Conservation (phyloP, 768 basidiomycete genomes). For the Daedalea quercina region DNA sequence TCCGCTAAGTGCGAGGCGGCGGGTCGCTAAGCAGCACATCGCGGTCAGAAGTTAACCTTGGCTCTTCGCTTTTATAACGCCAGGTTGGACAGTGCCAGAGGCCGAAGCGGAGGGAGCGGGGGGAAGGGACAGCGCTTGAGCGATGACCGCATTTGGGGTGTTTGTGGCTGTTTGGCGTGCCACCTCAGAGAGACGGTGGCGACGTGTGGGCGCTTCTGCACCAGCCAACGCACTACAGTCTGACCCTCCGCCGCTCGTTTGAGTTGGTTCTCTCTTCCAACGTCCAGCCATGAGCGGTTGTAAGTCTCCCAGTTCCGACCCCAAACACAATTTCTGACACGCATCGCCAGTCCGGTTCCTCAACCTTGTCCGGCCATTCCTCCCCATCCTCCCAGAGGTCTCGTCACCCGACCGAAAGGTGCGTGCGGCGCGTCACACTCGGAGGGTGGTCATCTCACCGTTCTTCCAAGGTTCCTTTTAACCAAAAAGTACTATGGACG, state of each 20-base stretch:
- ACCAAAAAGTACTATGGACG: constrained; percentile 98
- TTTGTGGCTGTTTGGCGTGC: constrained; percentile 19
- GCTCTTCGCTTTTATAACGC: too few species aligned
- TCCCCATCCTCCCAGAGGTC: constrained; percentile 94
- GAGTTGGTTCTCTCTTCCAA: constrained; percentile 13
- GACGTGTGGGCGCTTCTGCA: constrained; percentile 12
- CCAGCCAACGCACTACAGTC: constrained; percentile 1
- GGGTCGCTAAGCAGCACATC: too few species aligned
- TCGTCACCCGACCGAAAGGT: constrained; percentile 98
- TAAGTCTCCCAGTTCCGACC: constrained; percentile 4
- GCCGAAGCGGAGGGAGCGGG: too few species aligned
- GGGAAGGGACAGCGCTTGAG: too few species aligned
- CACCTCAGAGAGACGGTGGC: constrained; percentile 19
- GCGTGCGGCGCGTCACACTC: constrained; percentile 11
- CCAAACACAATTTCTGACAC: constrained; percentile 1
- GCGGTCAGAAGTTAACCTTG: too few species aligned
- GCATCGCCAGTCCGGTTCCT: constrained; percentile 77
- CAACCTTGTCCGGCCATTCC: constrained; percentile 96
- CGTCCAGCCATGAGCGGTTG: constrained; percentile 68
- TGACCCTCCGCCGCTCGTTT: constrained; percentile 17
- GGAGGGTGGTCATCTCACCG: constrained; percentile 2
- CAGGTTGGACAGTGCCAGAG: too few species aligned
- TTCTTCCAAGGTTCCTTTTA: constrained; percentile 78
- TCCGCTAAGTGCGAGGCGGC: too few species aligned
- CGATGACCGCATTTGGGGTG: neutral